Conservation (phyloP, 2,329 filamentous ascomycete genomes). For the Diaporthe vexans region DNA sequence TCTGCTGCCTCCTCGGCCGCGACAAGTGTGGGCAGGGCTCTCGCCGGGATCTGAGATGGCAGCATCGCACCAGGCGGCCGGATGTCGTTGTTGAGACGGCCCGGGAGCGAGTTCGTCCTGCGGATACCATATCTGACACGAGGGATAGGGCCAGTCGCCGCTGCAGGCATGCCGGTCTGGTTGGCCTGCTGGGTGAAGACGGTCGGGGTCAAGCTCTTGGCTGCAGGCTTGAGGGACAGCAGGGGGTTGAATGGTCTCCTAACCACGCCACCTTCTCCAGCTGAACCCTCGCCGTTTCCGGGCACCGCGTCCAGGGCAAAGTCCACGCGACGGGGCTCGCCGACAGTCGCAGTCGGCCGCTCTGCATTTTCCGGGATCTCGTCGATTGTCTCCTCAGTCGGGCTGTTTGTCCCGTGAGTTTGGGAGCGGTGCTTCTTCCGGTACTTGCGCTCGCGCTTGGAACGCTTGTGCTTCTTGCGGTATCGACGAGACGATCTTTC, state of each 20-base stretch:
- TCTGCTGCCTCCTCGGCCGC: slow-evolving; percentile 47
- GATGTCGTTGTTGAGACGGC: slow-evolving; percentile 68
- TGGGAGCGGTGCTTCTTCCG: slow-evolving; percentile 61
- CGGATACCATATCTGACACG: slow-evolving; percentile 75
- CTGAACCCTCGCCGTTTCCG: slow-evolving; percentile 11
- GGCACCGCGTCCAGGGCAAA: slow-evolving; percentile 59
- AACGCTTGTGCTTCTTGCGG: slow-evolving; percentile 54
- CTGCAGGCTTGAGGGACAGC: slow-evolving; percentile 73
- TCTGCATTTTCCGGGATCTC: slow-evolving; percentile 47
- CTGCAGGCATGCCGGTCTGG: slow-evolving; percentile 44
- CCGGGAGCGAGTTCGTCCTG: slow-evolving; percentile 81
- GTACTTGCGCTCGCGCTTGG: slow-evolving; percentile 57
- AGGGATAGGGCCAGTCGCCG: slow-evolving; percentile 63
- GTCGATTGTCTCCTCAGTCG: slow-evolving; percentile 51
- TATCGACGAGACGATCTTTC: slow-evolving; percentile 53
- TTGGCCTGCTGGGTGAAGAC: slow-evolving; percentile 72
- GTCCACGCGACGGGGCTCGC: slow-evolving; percentile 69
- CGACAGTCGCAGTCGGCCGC: slow-evolving; percentile 45
- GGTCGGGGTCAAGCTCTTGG: slow-evolving; percentile 78
- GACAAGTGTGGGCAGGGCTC: slow-evolving; percentile 50
- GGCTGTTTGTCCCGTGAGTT: slow-evolving; percentile 47
- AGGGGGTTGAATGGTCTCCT: slow-evolving; percentile 68
- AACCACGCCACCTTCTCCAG: slow-evolving; percentile 32
- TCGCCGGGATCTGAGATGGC: slow-evolving; percentile 60
- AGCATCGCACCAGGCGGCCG: slow-evolving; percentile 66